Percentiles rank a stretch among this genome's conserved stretches.
These are phyloP conservation scores for Dipteronia sinensis DNA, from an alignment of 345 rosid species.

Conservation along the genomic window DNA sequence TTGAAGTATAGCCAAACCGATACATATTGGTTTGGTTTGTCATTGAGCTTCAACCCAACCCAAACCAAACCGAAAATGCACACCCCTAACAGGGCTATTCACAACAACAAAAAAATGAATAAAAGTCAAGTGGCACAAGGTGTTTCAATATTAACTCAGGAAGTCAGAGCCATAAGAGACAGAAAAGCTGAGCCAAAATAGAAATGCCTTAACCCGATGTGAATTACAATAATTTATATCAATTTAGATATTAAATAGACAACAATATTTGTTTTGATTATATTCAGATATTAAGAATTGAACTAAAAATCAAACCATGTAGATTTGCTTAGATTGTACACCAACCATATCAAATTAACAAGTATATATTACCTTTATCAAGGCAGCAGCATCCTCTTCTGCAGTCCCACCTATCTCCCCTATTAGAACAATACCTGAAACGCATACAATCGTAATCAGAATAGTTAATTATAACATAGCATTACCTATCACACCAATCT, in stretches of 20 bases:
- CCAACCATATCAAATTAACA: neutral
- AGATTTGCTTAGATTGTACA: neutral
- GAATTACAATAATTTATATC: neutral
- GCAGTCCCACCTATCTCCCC: constrained; percentile 99
- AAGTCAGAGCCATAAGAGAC: neutral
- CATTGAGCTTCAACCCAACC: too few relatives aligned
- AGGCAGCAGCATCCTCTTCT: constrained; percentile 94
- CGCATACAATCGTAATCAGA: neutral
- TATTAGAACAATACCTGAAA: constrained; percentile 80
- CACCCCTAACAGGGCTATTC: too few relatives aligned
- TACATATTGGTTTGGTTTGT: too few relatives aligned
- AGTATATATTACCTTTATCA: constrained; percentile 58
- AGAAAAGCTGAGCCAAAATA: neutral
- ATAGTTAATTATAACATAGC: neutral
- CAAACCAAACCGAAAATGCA: too few relatives aligned
- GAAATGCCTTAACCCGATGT: neutral
- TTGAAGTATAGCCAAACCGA: too few relatives aligned
- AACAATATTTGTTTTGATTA: neutral
- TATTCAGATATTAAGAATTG: neutral
- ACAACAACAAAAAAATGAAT: neutral
- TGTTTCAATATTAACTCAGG: neutral
- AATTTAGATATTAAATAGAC: neutral
- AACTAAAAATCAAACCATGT: neutral
- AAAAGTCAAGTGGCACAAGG: neutral
- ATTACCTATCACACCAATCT: neutral